Evolutionary conservation across 768 basidiomycete genomes (phyloP), one percentile per base, ranked within the genome.

Genomic region (Mycena albidolilacea): DNA sequence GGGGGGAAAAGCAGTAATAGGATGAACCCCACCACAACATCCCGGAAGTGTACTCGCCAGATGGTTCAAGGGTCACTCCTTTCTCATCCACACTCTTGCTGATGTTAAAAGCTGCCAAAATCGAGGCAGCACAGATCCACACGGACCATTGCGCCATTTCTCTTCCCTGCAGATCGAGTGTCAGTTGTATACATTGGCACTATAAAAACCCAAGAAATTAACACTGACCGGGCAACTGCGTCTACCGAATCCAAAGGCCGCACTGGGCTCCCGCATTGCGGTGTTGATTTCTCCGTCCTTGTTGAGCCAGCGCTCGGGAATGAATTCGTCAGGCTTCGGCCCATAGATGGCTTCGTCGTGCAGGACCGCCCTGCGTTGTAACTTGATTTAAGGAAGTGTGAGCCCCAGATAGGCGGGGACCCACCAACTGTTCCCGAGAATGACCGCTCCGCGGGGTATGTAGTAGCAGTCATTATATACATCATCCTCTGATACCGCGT

Each of bases 21-120:
- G 10, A 52, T 21, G 50, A 52, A 52, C 50, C 21, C 8, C 41
- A 52, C 50, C 50, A 52, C 19, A 52, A 21, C 50, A 52, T 52
- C 21, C n/a, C 50, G 21, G 50, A 52, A 21, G 50, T 52, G 50
- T 52, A 52, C 50, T 52, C 50, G 19, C 50, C 50, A 6, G 50
- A 52, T 21, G 50, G 50, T 11, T 52, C 50, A 7, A 52, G 19
- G 50, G 50, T n/a, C 50, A 52, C 50, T 38, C 57, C 57, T 19
- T 38, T 74, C 78, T 21, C 21, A n/a, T 62, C 61, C 61, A 44
- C 15, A 23, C 61, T 62, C 44, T 62, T 62, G n/a, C 11, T 43
- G 30, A 44, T 46, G 41, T 44, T 44, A 7, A 62, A 62, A 19
- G 61, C 17, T 17, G 41, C 41, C 9, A 62, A n/a, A 17, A 62